Evolutionary conservation across 2,329 filamentous ascomycete genomes (phyloP).

Genomic region (Escovopsis sp.): DNA sequence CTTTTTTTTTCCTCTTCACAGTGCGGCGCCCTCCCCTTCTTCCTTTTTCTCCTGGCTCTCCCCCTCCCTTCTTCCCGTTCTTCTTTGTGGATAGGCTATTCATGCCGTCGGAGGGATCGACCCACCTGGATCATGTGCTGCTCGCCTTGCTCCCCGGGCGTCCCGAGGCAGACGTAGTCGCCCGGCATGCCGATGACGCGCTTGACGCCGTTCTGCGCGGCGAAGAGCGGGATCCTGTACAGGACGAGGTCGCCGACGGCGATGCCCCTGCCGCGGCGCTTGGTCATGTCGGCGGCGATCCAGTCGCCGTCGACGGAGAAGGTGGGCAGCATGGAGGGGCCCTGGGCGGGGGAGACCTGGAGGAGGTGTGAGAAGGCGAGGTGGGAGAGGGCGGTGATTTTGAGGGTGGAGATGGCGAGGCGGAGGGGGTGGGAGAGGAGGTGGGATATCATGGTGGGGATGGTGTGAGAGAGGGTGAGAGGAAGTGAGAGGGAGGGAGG

Average conservation of each 20-base stretch:
- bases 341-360: conserved; percentile 42
- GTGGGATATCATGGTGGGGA: conserved; percentile 13
- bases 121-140: conserved; percentile 50
- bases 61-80: too few species aligned
- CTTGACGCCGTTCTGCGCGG: conserved; percentile 53
- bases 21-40: too few species aligned
- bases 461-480: not conserved
- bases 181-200: conserved; percentile 62
- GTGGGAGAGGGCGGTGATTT: conserved; percentile 26
- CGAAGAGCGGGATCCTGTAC: conserved; percentile 58
- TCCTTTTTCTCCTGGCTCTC: too few species aligned
- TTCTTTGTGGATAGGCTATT: too few species aligned
- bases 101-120: too few species aligned
- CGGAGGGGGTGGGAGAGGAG: conserved; percentile 26
- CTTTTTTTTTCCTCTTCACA: too few species aligned
- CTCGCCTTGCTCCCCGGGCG: conserved; percentile 24
- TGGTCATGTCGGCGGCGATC: conserved; percentile 51
- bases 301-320: conserved; percentile 52
- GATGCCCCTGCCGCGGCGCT: conserved; percentile 49
- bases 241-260: conserved; percentile 72
- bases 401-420: conserved; percentile 18
- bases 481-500: not conserved
- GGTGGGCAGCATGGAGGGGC: conserved; percentile 83
- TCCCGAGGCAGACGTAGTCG: conserved; percentile 56
- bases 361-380: conserved; percentile 43